Evolutionary conservation across 768 basidiomycete genomes (phyloP).

Genomic region (Amanita rimosa): DNA sequence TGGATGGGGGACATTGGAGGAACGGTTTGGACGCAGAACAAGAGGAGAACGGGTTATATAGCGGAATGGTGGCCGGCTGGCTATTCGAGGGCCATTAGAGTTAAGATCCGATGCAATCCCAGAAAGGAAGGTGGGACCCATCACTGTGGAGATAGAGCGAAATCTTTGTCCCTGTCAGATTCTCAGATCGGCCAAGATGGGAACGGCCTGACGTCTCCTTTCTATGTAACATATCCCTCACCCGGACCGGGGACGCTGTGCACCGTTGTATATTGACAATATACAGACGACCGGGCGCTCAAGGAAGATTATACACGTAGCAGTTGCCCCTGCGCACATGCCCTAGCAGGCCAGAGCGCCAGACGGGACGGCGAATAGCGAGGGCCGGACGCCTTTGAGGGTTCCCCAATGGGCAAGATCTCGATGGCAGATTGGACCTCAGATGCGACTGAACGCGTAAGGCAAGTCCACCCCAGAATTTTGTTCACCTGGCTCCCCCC

Average conservation of each 20-base stretch:
- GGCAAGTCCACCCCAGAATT: conserved; percentile 15
- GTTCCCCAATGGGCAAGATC: conserved; percentile 1
- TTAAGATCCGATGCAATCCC: conserved; percentile 41
- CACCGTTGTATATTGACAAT: too few species aligned
- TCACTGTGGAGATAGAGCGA: conserved; percentile 29
- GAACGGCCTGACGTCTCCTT: conserved; percentile 3
- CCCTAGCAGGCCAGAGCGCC: not conserved
- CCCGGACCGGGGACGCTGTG: not conserved
- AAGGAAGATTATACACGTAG: too few species aligned
- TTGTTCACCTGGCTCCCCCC: conserved; percentile 4
- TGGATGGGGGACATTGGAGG: conserved; percentile 15
- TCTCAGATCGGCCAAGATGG: conserved; percentile 6
- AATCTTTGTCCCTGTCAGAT: conserved; percentile 11
- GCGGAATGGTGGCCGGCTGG: conserved; percentile 9
- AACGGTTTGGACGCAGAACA: conserved; percentile 9
- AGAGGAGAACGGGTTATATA: conserved; percentile 14
- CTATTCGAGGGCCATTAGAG: conserved; percentile 17
- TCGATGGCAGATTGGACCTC: conserved; percentile 14
- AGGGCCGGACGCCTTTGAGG: not conserved
- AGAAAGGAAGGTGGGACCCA: conserved; percentile 41
- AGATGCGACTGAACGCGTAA: conserved; percentile 4
- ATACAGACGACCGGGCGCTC: too few species aligned
- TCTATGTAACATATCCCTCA: not conserved
- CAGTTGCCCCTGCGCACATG: too few species aligned
- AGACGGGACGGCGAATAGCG: not conserved